Evolutionary conservation across 1,139 yeast species (phyloP).

Genomic region (Lodderomyces margitis): DNA sequence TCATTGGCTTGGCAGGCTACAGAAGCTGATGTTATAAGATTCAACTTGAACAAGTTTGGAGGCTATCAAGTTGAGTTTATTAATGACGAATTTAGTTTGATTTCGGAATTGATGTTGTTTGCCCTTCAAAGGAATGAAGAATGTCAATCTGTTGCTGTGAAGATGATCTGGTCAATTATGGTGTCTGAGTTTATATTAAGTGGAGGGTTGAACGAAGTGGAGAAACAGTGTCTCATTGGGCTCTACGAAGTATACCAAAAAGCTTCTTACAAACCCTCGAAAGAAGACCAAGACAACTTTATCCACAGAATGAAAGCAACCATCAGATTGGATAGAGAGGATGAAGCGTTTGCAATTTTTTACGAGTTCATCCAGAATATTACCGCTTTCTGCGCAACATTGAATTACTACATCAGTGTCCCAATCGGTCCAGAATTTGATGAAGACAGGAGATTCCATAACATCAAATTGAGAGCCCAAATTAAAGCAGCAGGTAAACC

Average conservation of each 20-base stretch:
- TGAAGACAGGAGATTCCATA: conserved; percentile 82
- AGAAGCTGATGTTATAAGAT: conserved; percentile 57
- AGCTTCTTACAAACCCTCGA: conserved; percentile 54
- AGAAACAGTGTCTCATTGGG: conserved; percentile 60
- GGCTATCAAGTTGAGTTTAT: conserved; percentile 73
- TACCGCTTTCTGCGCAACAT: conserved; percentile 61
- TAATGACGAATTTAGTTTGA: conserved; percentile 52
- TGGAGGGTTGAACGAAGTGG: conserved; percentile 56
- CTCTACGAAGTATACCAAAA: conserved; percentile 64
- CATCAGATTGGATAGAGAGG: conserved; percentile 61
- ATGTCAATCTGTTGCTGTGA: conserved; percentile 66
- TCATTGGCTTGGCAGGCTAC: conserved; percentile 68
- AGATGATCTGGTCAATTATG: conserved; percentile 69
- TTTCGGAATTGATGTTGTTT: conserved; percentile 65
- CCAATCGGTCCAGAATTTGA: conserved; percentile 84
- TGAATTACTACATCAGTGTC: conserved; percentile 67
- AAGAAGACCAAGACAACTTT: conserved; percentile 54
- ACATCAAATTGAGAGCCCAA: conserved; percentile 72
- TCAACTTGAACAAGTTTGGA: conserved; percentile 62
- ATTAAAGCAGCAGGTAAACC: conserved; percentile 79
- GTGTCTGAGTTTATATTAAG: conserved; percentile 64
- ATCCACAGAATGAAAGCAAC: conserved; percentile 50
- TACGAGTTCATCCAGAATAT: conserved; percentile 55
- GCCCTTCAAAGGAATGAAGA: conserved; percentile 65
- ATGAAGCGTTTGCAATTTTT: conserved; percentile 58